Base-by-base conservation (phyloP, 1,284 basidiomycete genomes). In the Farysia itapuensis region DNA sequence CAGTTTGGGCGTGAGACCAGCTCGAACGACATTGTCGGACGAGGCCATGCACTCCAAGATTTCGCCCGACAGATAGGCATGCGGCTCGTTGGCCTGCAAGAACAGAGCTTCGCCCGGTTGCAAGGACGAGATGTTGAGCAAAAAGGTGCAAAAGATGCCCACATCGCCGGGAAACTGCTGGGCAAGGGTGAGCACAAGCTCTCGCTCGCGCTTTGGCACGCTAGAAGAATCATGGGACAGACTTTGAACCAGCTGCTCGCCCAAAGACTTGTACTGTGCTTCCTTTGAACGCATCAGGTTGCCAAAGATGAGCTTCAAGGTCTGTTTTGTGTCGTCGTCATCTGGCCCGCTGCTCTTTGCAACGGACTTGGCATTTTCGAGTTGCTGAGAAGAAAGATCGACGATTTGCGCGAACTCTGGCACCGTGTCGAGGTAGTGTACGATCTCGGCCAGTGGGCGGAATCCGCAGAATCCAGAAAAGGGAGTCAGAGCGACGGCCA, bases 1-100 rank as follows among this genome's bases (percentile, higher is more conserved):
- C 18, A 89, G 82, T 79, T 99, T 99, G 11, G 95, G 94, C 0
- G 95, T 99, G 31, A 99, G 84, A 15, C 95, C 95, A 2, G 95
- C 95, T 35, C 95, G 88, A 47, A 99, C 95, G 75, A 99, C 95
- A 77, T 98, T 98, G 80, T 99, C 94, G 48, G 52, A 60, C 5
- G 57, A 51, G 5, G 74, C 74, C 74, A 76, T 76, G 65, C 74
- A 76, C 44, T 76, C 74, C 21, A 75, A 42, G 29, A 74, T 72
- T 28, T 74, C 63, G 12, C 74, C 74, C 25, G 84, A 85, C 42
- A 98, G 82, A 77, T 98, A 99, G 1, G 95, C 95, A 67, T 99
- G 94, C 1, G 95, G 94, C 78, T 96, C 91, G 63, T 95, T 89
- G 1, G 94, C 94, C 30, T 90, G 87, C 11, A 99, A 82, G 80